A percentile compares a stretch with the other conserved stretches of the same genome.
phyloP scores from a whole-genome alignment of 176 grass and related monocot genomes.

The Bonia amplexicaulis region DNA sequence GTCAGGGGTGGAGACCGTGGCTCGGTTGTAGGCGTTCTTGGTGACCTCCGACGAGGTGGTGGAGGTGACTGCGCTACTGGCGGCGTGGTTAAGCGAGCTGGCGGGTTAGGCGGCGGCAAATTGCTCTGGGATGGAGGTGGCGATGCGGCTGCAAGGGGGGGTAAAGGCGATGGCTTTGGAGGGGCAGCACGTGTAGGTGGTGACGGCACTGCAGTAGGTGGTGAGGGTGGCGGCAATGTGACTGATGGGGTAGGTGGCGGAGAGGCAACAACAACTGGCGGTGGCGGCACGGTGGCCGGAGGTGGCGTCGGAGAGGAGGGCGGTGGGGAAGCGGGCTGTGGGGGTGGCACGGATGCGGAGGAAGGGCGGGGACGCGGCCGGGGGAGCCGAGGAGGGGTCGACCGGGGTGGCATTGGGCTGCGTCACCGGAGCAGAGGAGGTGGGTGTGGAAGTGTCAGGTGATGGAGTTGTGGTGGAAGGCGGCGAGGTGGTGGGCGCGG shows the following conservation, averaged over 20 bases:
- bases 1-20: conserved; percentile 21
- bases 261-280: conserved; percentile 11
- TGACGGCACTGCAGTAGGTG: conserved; percentile 19
- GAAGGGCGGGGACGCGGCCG: conserved; percentile 25
- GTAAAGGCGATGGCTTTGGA: conserved; percentile 26
- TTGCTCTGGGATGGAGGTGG: conserved; percentile 20
- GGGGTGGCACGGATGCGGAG: conserved; percentile 29
- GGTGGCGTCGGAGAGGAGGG: conserved; percentile 14
- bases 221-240: conserved; percentile 33
- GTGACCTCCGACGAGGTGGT: conserved; percentile 13
- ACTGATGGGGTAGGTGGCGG: conserved; percentile 30
- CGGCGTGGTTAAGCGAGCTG: conserved; percentile 21
- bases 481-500: conserved; percentile 8
- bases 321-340: conserved; percentile 10
- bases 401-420: conserved; percentile 59
- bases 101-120: conserved; percentile 26
- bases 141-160: conserved; percentile 11
- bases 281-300: conserved; percentile 8
- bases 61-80: conserved; percentile 40
- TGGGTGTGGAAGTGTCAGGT: background rate
- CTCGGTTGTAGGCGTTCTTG: conserved; percentile 20
- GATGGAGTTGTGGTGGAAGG: conserved; percentile 19
- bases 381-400: conserved; percentile 36
- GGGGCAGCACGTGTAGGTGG: conserved; percentile 21
- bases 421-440: conserved; percentile 38